phyloP scores from a whole-genome alignment of 2,329 filamentous ascomycete genomes.

The Pyrenophora seminiperda region DNA sequence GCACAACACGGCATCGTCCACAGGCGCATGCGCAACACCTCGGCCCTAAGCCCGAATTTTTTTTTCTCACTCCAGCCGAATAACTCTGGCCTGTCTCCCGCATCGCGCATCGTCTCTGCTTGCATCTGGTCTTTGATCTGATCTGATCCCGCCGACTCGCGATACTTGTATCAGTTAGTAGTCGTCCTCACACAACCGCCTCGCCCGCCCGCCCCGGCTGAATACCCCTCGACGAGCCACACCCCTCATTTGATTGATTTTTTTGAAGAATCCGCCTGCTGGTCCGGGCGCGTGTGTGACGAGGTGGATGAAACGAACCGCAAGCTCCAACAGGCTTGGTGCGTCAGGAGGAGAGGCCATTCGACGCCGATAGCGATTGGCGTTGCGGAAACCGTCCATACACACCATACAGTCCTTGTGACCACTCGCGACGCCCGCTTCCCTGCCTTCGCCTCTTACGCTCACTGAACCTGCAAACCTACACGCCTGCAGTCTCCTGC shows the following conservation, averaged over 20 bases:
- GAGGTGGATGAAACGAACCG: constrained; percentile 34
- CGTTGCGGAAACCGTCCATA: constrained; percentile 19
- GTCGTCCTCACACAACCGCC: constrained; percentile 9
- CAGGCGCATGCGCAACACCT: constrained; percentile 27
- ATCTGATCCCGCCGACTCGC: constrained; percentile 24
- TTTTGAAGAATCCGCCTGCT: constrained; percentile 27
- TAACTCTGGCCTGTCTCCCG: constrained; percentile 24
- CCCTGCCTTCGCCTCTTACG: constrained; percentile 22
- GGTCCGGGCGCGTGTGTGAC: constrained; percentile 37
- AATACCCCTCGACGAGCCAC: constrained; percentile 22
- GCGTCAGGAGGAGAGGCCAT: constrained; percentile 24
- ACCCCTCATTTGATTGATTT: constrained; percentile 23
- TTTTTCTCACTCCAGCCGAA: constrained; percentile 22
- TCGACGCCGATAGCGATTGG: constrained; percentile 32
- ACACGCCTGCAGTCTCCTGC: constrained; percentile 25
- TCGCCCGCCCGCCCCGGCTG: constrained; percentile 10
- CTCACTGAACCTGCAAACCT: constrained; percentile 14
- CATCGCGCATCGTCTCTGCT: constrained; percentile 16
- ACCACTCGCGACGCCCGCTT: constrained; percentile 28
- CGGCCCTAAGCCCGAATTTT: constrained; percentile 28
- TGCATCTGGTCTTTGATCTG: constrained; percentile 26
- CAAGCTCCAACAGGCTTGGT: constrained; percentile 32
- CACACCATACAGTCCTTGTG: constrained; percentile 29
- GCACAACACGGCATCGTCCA: constrained; percentile 12
- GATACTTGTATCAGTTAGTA: constrained; percentile 5